phyloP scores from a whole-genome alignment of 495 filamentous ascomycete genomes.

The Penicillium lividum region DNA sequence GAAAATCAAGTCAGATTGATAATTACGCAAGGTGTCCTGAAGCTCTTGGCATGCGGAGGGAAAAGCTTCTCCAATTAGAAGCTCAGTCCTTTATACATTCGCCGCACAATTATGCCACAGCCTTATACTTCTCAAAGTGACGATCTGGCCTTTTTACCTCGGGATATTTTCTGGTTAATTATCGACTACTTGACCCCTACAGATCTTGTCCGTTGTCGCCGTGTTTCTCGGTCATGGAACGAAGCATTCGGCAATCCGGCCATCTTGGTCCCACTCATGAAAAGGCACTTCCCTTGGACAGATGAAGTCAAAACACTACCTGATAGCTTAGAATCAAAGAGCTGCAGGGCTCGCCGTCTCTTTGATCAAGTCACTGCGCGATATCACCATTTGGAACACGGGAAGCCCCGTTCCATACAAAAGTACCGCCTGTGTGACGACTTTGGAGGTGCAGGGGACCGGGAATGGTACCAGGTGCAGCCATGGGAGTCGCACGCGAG shows the following conservation, averaged over 20 bases:
- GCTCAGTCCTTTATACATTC: conserved; percentile 4
- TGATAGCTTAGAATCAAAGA: conserved; percentile 2
- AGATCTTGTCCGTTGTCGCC: conserved; percentile 56
- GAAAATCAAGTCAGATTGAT: conserved; percentile 13
- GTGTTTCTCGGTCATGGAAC: conserved; percentile 56
- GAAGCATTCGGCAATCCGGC: conserved; percentile 52
- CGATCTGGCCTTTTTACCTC: conserved; percentile 38
- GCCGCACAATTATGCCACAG: conserved; percentile 9
- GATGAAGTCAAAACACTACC: conserved; percentile 50
- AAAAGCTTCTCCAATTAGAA: conserved; percentile 22
- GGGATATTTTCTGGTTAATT: conserved; percentile 48
- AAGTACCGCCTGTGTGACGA: conserved; percentile 44
- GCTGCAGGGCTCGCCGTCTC: conserved; percentile 37
- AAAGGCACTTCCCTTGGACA: conserved; percentile 54
- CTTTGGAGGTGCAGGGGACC: conserved; percentile 35
- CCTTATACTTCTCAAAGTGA: background rate
- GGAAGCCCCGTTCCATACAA: conserved; percentile 49
- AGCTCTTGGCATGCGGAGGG: conserved; percentile 47
- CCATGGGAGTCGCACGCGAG: conserved; percentile 59
- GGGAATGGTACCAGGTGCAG: conserved; percentile 50
- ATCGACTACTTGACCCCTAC: conserved; percentile 44
- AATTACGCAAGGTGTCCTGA: conserved; percentile 50
- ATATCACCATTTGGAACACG: conserved; percentile 56
- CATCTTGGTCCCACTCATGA: conserved; percentile 48
- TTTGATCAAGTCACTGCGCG: conserved; percentile 58